A percentile compares a stretch with the other conserved stretches of the same genome.
Conservation (phyloP, 2,329 filamentous ascomycete species). For the Aspergillus ustus region DNA sequence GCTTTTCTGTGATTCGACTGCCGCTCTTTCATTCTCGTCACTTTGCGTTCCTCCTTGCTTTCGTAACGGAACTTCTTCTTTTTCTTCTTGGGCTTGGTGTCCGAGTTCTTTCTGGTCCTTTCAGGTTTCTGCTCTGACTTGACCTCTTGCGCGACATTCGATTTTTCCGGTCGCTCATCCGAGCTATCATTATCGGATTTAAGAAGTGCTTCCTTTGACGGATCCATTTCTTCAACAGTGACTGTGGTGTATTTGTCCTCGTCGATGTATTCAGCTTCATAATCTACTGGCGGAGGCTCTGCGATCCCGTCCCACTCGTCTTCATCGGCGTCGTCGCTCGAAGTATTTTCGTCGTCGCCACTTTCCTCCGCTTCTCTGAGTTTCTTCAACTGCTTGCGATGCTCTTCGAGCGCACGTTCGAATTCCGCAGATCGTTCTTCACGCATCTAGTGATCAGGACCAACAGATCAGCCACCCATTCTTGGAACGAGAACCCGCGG, state of each 20-base stretch:
- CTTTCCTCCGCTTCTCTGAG: conserved; percentile 52
- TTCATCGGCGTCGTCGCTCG: conserved; percentile 43
- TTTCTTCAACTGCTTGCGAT: conserved; percentile 71
- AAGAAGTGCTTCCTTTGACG: conserved; percentile 73
- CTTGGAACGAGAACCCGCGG: background rate
- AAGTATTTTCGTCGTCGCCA: conserved; percentile 29
- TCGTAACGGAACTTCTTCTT: conserved; percentile 95
- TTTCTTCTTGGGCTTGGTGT: conserved; percentile 71
- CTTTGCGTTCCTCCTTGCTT: conserved; percentile 77
- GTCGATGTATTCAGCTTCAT: conserved; percentile 93
- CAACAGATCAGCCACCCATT: conserved; percentile 5
- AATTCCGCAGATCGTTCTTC: conserved; percentile 82
- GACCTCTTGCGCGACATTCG: conserved; percentile 38
- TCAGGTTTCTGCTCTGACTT: conserved; percentile 42
- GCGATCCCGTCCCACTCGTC: conserved; percentile 70
- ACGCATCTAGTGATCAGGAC: conserved; percentile 64
- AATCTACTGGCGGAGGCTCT: conserved; percentile 64
- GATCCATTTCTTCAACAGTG: conserved; percentile 84
- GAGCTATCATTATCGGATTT: conserved; percentile 51
- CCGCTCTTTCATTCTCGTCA: conserved; percentile 65
- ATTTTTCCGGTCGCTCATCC: conserved; percentile 30
- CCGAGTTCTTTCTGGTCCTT: conserved; percentile 55
- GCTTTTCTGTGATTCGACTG: conserved; percentile 73
- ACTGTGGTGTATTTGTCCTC: conserved; percentile 96
- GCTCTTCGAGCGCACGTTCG: conserved; percentile 77